Evolutionary conservation across 1,284 basidiomycete species (phyloP).

Genomic region (Ustilago cynodontis): DNA sequence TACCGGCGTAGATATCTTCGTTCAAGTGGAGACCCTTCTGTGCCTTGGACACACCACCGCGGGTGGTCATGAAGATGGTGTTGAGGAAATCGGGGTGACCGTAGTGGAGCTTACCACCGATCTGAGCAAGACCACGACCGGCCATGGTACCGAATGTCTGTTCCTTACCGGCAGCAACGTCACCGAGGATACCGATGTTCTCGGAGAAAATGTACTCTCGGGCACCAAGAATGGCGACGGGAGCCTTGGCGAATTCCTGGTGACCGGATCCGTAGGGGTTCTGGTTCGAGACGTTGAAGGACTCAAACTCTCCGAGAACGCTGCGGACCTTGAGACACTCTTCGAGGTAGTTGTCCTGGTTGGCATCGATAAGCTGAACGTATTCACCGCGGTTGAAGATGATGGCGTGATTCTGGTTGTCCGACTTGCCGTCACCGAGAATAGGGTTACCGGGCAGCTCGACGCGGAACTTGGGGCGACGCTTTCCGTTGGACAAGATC

Average conservation of each 20-base stretch:
- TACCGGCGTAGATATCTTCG: slow-evolving; percentile 99
- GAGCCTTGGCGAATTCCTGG: slow-evolving; percentile 79
- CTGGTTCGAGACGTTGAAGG: slow-evolving; percentile 85
- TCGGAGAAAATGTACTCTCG: slow-evolving; percentile 99
- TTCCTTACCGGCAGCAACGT: slow-evolving; percentile 98
- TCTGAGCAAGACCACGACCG: slow-evolving; percentile 93
- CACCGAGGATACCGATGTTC: slow-evolving; percentile 98
- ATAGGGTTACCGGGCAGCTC: slow-evolving; percentile 99
- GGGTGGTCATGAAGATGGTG: slow-evolving; percentile 96
- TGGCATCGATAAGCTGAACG: slow-evolving; percentile 97
- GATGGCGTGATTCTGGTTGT: slow-evolving; percentile 99
- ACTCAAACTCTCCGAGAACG: slow-evolving; percentile 97
- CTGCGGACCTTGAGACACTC: slow-evolving; percentile 99
- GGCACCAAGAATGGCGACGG: slow-evolving; percentile 97
- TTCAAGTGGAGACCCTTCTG: slow-evolving; percentile 98
- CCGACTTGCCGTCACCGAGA: slow-evolving; percentile 97
- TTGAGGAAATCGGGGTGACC: slow-evolving; percentile 99
- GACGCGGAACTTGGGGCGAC: slow-evolving; percentile 96
- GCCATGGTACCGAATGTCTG: slow-evolving; percentile 99
- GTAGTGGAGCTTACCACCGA: slow-evolving; percentile 98
- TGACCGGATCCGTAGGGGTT: slow-evolving; percentile 86
- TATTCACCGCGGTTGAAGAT: slow-evolving; percentile 99
- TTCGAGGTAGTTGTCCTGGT: slow-evolving; percentile 99
- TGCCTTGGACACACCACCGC: slow-evolving; percentile 97
- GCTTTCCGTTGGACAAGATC: slow-evolving; percentile 86